Conservation (phyloP, 2,329 filamentous ascomycete species). For the Cercospora zeae-maydis region DNA sequence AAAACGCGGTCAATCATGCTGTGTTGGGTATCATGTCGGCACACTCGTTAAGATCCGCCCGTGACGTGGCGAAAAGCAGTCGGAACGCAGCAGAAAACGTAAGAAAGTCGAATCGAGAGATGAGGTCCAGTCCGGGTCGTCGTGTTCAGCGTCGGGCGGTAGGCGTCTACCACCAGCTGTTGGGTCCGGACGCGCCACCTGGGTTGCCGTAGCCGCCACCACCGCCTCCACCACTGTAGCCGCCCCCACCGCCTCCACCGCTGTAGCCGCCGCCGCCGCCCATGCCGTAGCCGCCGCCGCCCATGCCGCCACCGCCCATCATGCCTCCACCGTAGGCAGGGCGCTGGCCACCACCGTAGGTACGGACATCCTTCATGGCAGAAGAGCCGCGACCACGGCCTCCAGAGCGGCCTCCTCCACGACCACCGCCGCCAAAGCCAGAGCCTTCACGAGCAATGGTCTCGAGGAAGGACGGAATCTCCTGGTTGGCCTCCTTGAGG, state of each 20-base stretch:
- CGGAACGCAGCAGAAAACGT: slow-evolving; percentile 16
- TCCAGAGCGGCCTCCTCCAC: slow-evolving; percentile 57
- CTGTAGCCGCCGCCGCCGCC: slow-evolving; percentile 53
- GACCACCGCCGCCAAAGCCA: slow-evolving; percentile 68
- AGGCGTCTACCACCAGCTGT: slow-evolving; percentile 29
- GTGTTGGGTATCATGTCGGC: slow-evolving; percentile 28
- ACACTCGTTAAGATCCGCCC: slow-evolving; percentile 27
- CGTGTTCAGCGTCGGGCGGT: slow-evolving; percentile 2
- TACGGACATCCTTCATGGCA: slow-evolving; percentile 83
- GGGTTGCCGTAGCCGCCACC: slow-evolving; percentile 37
- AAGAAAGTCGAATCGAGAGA: slow-evolving; percentile 16
- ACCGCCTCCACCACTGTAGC: slow-evolving; percentile 55
- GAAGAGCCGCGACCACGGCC: slow-evolving; percentile 67
- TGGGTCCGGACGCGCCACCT: slow-evolving; percentile 23
- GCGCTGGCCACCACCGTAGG: slow-evolving; percentile 44
- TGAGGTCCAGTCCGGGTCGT: slow-evolving; percentile 13
- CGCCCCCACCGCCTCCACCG: slow-evolving; percentile 47
- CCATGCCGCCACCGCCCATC: slow-evolving; percentile 48
- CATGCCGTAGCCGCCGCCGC: slow-evolving; percentile 49
- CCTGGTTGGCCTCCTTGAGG: slow-evolving; percentile 97
- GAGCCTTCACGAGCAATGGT: slow-evolving; percentile 93
- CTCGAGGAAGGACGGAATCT: slow-evolving; percentile 90
- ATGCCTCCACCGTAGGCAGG: slow-evolving; percentile 63
- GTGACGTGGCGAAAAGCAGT: slow-evolving; percentile 20
- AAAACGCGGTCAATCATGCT: slow-evolving; percentile 31